Conservation (phyloP, 805 yeast genomes). For the Tetrapisispora arboricola region DNA sequence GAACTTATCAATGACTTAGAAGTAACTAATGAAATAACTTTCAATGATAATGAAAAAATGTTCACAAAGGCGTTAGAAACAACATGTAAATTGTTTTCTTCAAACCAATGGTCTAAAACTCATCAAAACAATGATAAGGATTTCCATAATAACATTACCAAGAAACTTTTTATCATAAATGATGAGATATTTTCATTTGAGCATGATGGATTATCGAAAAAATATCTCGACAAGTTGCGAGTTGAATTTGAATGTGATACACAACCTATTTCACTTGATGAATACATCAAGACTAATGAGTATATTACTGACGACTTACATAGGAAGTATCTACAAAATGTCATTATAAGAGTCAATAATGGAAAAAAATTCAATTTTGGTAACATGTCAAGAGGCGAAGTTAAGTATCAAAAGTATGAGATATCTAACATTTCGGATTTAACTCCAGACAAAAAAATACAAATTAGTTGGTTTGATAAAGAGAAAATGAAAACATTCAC, state of each 20-base stretch:
- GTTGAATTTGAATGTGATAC: background rate
- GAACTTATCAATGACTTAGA: slow-evolving; percentile 32
- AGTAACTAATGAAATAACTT: slow-evolving; percentile 15
- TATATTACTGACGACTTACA: background rate
- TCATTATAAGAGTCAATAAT: background rate
- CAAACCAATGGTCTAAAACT: background rate
- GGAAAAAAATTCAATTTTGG: slow-evolving; percentile 8
- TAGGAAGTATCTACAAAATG: slow-evolving; percentile 1
- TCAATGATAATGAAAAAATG: slow-evolving; percentile 12
- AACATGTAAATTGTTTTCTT: slow-evolving; percentile 11
- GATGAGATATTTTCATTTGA: background rate
- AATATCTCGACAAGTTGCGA: background rate
- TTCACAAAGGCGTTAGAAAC: slow-evolving; percentile 16
- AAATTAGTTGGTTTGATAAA: slow-evolving; percentile 10
- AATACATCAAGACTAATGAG: background rate
- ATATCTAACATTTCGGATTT: slow-evolving; percentile 1
- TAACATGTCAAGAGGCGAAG: slow-evolving; percentile 11
- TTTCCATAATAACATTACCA: background rate
- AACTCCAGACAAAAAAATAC: slow-evolving; percentile 1
- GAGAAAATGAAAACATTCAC: background rate
- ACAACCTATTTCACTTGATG: background rate
- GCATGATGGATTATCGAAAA: background rate
- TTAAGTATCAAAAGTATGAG: background rate
- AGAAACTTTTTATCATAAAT: background rate
- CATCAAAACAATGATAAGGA: background rate